phyloP scores from a whole-genome alignment of 2,329 filamentous ascomycete species.

The Emmonsiellopsis sp. region DNA sequence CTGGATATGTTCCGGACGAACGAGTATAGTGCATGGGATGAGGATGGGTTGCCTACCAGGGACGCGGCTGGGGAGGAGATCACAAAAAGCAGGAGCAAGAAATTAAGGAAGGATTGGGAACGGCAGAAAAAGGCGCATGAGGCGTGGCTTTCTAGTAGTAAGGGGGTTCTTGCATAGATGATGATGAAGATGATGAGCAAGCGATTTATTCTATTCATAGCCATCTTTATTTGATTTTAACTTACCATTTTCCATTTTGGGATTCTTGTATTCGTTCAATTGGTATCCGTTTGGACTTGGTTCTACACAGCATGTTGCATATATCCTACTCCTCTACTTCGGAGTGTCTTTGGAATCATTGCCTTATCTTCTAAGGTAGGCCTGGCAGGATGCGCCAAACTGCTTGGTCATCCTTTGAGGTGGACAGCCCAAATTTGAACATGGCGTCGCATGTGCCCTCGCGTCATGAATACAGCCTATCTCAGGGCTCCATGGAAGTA shows the following conservation, averaged over 20 bases:
- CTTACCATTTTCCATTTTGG: not conserved
- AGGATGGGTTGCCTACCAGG: slow-evolving; percentile 68
- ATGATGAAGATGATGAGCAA: not conserved
- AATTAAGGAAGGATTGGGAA: slow-evolving; percentile 82
- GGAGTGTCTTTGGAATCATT: too few relatives aligned
- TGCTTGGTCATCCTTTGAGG: too few relatives aligned
- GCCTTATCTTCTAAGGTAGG: too few relatives aligned
- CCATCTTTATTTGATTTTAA: not conserved
- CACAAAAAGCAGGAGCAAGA: slow-evolving; percentile 70
- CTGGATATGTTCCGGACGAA: slow-evolving; percentile 49
- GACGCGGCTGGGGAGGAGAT: slow-evolving; percentile 71
- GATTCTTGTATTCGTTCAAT: too few relatives aligned
- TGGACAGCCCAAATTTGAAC: too few relatives aligned
- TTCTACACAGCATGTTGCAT: too few relatives aligned
- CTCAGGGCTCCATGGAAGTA: too few relatives aligned
- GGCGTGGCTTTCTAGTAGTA: slow-evolving; percentile 38
- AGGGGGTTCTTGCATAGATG: not conserved
- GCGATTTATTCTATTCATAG: not conserved
- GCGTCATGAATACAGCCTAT: too few relatives aligned
- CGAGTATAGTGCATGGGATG: slow-evolving; percentile 72
- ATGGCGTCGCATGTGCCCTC: too few relatives aligned
- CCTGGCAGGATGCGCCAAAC: too few relatives aligned
- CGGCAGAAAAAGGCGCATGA: slow-evolving; percentile 80
- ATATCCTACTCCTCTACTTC: too few relatives aligned
- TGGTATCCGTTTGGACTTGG: too few relatives aligned